Evolutionary conservation across 2,329 filamentous ascomycete genomes (phyloP).

Genomic region (Xylaria hypoxylon): DNA sequence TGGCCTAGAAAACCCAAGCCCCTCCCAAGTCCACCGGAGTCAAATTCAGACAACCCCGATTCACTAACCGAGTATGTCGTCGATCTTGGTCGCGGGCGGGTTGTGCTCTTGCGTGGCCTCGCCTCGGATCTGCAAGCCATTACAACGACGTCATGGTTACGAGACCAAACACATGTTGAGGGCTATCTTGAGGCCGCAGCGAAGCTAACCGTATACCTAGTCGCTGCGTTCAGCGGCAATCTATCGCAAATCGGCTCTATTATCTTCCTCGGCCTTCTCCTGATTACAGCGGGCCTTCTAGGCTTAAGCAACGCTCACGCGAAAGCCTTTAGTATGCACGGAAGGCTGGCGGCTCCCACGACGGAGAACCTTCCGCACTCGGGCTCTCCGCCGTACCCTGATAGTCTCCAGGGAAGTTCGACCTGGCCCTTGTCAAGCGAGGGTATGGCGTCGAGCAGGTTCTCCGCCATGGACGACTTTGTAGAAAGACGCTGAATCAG

Average conservation of each 20-base stretch:
- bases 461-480: slow-evolving; percentile 45
- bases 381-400: slow-evolving; percentile 40
- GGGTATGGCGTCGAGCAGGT: slow-evolving; percentile 41
- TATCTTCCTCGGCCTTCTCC: slow-evolving; percentile 62
- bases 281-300: slow-evolving; percentile 65
- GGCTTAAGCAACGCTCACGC: slow-evolving; percentile 65
- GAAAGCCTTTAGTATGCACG: slow-evolving; percentile 63
- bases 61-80: slow-evolving; percentile 61
- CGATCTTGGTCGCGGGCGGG: slow-evolving; percentile 63
- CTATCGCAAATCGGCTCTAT: slow-evolving; percentile 64
- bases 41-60: slow-evolving; percentile 40
- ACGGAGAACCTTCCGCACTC: slow-evolving; percentile 43
- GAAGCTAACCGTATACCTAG: slow-evolving; percentile 69
- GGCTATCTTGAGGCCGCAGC: slow-evolving; percentile 64
- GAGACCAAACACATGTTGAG: slow-evolving; percentile 62
- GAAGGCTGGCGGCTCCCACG: slow-evolving; percentile 57
- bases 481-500: slow-evolving; percentile 44
- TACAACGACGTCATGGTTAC: slow-evolving; percentile 68
- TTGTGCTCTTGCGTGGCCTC: slow-evolving; percentile 64
- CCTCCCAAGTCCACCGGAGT: slow-evolving; percentile 12
- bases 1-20: slow-evolving; percentile 24
- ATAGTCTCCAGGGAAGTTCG: slow-evolving; percentile 40
- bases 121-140: slow-evolving; percentile 69
- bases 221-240: slow-evolving; percentile 67
- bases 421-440: slow-evolving; percentile 42